Evolutionary conservation across 805 yeast genomes (phyloP), one percentile per base, ranked within the genome.

Genomic region (Pichia cabralensis): DNA sequence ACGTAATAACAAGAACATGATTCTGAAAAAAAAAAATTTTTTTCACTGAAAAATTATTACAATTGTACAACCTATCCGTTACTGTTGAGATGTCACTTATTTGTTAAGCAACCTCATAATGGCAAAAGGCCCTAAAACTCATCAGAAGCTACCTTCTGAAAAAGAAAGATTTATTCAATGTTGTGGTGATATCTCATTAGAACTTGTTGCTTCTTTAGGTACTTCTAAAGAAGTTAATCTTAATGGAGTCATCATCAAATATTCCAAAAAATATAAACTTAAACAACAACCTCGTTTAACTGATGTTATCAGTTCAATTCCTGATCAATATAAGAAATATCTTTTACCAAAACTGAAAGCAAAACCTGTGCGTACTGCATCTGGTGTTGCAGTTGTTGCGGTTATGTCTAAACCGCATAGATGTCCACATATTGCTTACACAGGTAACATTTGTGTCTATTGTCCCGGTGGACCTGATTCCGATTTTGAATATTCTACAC

Each of bases 391-490:
- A 8, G 98, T 92, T 15, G 97, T 92, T 29, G 98, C 98, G 0
- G 97, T 92, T 22, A 92, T 92, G 97, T 88, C 96, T 64, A 92
- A 92, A 58, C 98, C 98, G 3, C 98, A 92, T 58, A 71, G 98
- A 62, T 92, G 98, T 60, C 98, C 98, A 19, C 98, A 92, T 59
- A 92, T 92, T 49, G 97, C 98, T 15, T 92, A 92, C 57, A 92
- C 98, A 0, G 98, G 98, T 42, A 92, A 92, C 53, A 92, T 92
- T 42, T 92, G 98, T 65, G 98, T 92, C 10, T 92, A 82, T 56
- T 92, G 98, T 62, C 98, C 98, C 5, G 98, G 98, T 40, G 98
- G 98, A 2, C 98, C 98, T 4, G 98, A 92, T 56, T 80, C 94
- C 2, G 98, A 92, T 61, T 92, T 92, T 53, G 98, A 92, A 56